Conservation (phyloP, 2,329 filamentous ascomycete genomes). For the Xylaria multiplex region DNA sequence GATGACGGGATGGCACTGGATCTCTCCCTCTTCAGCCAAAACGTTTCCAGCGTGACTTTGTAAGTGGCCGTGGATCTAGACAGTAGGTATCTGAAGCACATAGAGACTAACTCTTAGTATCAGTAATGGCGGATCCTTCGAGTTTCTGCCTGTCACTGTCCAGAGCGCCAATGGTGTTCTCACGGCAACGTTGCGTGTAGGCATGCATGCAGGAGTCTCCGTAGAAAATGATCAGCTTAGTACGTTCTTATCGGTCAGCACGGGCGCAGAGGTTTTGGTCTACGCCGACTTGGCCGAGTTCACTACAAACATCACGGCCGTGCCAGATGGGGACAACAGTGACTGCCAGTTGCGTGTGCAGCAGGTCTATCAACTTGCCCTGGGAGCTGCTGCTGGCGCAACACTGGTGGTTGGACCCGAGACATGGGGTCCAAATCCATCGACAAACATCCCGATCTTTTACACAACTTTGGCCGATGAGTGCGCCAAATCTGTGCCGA, state of each 20-base stretch:
- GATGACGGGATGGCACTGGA: slow-evolving; percentile 61
- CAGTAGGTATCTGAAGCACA: not conserved
- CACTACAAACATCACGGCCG: slow-evolving; percentile 60
- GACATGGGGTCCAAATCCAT: slow-evolving; percentile 62
- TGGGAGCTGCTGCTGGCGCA: slow-evolving; percentile 65
- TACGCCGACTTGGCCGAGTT: slow-evolving; percentile 66
- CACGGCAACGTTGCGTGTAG: slow-evolving; percentile 59
- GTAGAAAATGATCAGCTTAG: slow-evolving; percentile 42
- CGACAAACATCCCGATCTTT: slow-evolving; percentile 61
- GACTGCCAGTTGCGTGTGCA: slow-evolving; percentile 58
- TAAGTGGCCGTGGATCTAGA: slow-evolving; percentile 49
- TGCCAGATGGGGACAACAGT: slow-evolving; percentile 46
- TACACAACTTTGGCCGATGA: slow-evolving; percentile 60
- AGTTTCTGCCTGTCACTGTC: slow-evolving; percentile 65
- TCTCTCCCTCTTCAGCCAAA: slow-evolving; percentile 60
- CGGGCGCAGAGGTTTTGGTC: slow-evolving; percentile 60
- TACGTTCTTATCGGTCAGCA: slow-evolving; percentile 45
- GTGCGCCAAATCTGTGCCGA: slow-evolving; percentile 52
- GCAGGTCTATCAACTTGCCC: slow-evolving; percentile 61
- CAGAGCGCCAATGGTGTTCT: slow-evolving; percentile 55
- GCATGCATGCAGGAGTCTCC: slow-evolving; percentile 56
- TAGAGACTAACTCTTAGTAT: not conserved
- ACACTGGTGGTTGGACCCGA: slow-evolving; percentile 55
- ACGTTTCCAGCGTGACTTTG: slow-evolving; percentile 60
- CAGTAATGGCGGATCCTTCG: slow-evolving; percentile 63